These are phyloP conservation scores for Magnusiomyces fungicola DNA, from an alignment of 1,139 yeast genomes.

Conservation along the genomic window DNA sequence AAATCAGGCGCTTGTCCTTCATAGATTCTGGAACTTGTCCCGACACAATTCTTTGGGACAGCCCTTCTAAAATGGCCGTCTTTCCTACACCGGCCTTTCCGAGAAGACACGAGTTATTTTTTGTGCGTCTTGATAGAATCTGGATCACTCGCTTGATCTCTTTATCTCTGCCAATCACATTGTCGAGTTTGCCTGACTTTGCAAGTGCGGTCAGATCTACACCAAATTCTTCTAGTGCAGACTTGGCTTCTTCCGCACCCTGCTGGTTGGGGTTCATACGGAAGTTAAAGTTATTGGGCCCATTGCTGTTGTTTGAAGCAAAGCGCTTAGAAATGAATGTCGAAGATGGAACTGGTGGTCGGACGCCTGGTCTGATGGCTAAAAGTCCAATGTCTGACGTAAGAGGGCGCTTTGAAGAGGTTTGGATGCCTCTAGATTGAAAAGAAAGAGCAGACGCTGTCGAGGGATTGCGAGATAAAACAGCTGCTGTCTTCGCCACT, in stretches of 20 bases:
- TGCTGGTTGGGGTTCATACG: conserved; percentile 15
- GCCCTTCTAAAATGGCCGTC: conserved; percentile 92
- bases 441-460: too few species aligned
- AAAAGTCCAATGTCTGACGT: too few species aligned
- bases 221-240: conserved; percentile 81
- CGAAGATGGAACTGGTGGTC: background rate
- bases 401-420: too few species aligned
- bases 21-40: conserved; percentile 94
- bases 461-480: too few species aligned
- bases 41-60: conserved; percentile 84
- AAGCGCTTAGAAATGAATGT: background rate
- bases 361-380: background rate
- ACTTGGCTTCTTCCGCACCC: conserved; percentile 46
- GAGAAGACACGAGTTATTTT: conserved; percentile 87
- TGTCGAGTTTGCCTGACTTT: conserved; percentile 83
- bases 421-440: too few species aligned
- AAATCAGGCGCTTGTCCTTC: conserved; percentile 73
- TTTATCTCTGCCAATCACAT: conserved; percentile 94
- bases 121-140: conserved; percentile 83
- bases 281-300: conserved; percentile 12
- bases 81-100: conserved; percentile 98
- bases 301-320: conserved; percentile 9
- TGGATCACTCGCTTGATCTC: conserved; percentile 91
- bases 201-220: conserved; percentile 83
- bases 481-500: too few species aligned